Base-by-base conservation (phyloP, 208 protist genomes). In the Trypanosomatidae sp. region DNA sequence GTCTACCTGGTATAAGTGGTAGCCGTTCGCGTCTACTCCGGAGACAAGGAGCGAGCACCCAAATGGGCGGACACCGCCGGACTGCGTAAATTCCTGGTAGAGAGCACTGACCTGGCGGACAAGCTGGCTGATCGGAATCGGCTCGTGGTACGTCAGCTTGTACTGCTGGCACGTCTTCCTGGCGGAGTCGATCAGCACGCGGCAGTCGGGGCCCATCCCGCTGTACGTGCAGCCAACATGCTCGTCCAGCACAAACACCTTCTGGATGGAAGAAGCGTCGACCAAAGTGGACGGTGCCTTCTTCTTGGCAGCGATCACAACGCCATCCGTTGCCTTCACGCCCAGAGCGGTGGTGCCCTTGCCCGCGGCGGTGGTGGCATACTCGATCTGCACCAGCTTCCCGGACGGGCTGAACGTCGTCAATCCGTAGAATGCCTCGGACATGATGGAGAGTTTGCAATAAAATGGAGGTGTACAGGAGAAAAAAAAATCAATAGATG, bases 361-460 rank as follows among this genome's bases (percentile, higher is more conserved):
- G 4, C 85, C 82, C 0, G 99, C 99, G 12, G 99, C 99, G 33
- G 95, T 98, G 0, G 99, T 97, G 2, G 99, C 99, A 88, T 99
- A 99, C 81, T 99, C 99, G 79, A 99, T 99, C 86, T 99, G 99
- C 12, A 99, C 97, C n/a, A 99, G 93, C 83, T 99, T 99, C 50
- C 99, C 99, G 2, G 98, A 99, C 19, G 99, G 98, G 82, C 94
- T 99, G 91, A 99, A 99, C 5, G 99, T 99, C 2, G 99, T 99
- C 66, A 99, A 93, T 55, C 98, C 99, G 83, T 99, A 99, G 52
- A 87, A 92, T 60, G 98, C 98, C 55, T 98, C 91, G 33, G 94
- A 94, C 94, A 97, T n/a, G n/a, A n/a, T n/a, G n/a, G n/a, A n/a
- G n/a, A n/a, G n/a, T n/a, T n/a, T n/a, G n/a, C n/a, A n/a, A n/a